phyloP scores from a whole-genome alignment of 2,329 filamentous ascomycete genomes.

The Epichloe uncinata region DNA sequence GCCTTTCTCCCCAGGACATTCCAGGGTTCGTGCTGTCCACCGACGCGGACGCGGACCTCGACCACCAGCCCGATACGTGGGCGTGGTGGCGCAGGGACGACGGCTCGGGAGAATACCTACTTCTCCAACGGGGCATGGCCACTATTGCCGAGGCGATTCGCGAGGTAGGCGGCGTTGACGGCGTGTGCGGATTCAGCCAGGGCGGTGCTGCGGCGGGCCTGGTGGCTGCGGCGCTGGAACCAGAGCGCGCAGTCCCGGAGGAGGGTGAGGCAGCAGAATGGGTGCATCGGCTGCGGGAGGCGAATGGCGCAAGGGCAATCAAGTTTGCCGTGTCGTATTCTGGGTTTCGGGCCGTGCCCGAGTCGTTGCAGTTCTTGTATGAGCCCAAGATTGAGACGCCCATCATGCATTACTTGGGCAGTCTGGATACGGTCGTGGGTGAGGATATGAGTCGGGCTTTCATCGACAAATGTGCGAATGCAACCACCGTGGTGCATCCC shows the following conservation, averaged over 20 bases:
- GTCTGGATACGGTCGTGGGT: constrained; percentile 77
- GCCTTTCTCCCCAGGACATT: constrained; percentile 50
- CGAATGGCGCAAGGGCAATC: constrained; percentile 34
- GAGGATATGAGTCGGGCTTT: constrained; percentile 57
- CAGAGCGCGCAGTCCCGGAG: constrained; percentile 14
- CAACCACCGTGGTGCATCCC: constrained; percentile 54
- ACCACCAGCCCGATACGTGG: constrained; percentile 53
- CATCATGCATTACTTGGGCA: constrained; percentile 69
- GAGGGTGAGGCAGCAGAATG: constrained; percentile 24
- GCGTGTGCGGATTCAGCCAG: constrained; percentile 72
- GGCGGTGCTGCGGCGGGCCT: constrained; percentile 62
- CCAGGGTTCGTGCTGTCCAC: constrained; percentile 47
- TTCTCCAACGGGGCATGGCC: constrained; percentile 54
- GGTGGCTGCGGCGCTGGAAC: constrained; percentile 59
- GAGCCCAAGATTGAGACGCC: constrained; percentile 65
- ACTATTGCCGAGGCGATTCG: constrained; percentile 48
- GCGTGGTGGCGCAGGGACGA: constrained; percentile 72
- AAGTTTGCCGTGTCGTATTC: constrained; percentile 67
- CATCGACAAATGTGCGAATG: constrained; percentile 47
- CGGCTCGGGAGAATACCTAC: constrained; percentile 48
- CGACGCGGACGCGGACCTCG: constrained; percentile 30
- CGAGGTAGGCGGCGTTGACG: constrained; percentile 57
- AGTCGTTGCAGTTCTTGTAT: constrained; percentile 50
- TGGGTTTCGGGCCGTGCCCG: constrained; percentile 56
- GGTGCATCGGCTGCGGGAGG: constrained; percentile 31